These are phyloP conservation scores for Inosperma sp. DNA, from an alignment of 768 basidiomycete species.

Conservation along the genomic window DNA sequence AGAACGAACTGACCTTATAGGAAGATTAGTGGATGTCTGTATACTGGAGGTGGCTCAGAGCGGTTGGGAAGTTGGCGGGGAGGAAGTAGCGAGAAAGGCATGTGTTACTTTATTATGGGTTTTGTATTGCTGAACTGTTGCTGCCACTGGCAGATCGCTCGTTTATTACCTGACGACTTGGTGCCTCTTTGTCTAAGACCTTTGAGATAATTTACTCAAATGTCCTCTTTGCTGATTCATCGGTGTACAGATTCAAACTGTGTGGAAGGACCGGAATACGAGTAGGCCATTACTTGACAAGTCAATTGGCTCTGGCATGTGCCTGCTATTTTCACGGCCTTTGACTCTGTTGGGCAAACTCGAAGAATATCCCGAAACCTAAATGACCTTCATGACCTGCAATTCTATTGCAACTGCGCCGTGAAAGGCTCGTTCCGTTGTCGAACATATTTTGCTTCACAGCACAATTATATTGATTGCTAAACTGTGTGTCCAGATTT, in stretches of 20 bases:
- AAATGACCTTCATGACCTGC: conserved; percentile 45
- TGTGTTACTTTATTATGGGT: conserved; percentile 16
- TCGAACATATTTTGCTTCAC: conserved; percentile 37
- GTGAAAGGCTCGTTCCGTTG: conserved; percentile 68
- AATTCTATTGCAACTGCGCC: conserved; percentile 18
- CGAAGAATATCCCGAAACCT: conserved; percentile 53
- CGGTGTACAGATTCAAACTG: no score
- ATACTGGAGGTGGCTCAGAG: conserved; percentile 63
- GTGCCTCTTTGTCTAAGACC: conserved; percentile 22
- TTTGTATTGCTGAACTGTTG: conserved; percentile 12
- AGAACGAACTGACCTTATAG: conserved; percentile 50
- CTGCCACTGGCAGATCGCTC: conserved; percentile 28
- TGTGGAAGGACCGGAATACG: no score
- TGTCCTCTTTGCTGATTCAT: no score
- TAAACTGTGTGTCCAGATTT: no score
- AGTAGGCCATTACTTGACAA: no score
- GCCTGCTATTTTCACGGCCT: conserved; percentile 29
- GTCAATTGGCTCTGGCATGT: no score
- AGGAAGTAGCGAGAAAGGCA: conserved; percentile 59
- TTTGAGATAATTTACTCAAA: conserved; percentile 6
- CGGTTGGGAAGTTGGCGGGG: conserved; percentile 88
- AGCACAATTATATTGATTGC: no score
- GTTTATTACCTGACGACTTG: conserved; percentile 35
- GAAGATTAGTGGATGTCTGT: conserved; percentile 51
- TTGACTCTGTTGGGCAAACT: conserved; percentile 34